These are phyloP conservation scores for Nakazawaea wickerhamii DNA, from an alignment of 805 yeast species.

Conservation along the genomic window DNA sequence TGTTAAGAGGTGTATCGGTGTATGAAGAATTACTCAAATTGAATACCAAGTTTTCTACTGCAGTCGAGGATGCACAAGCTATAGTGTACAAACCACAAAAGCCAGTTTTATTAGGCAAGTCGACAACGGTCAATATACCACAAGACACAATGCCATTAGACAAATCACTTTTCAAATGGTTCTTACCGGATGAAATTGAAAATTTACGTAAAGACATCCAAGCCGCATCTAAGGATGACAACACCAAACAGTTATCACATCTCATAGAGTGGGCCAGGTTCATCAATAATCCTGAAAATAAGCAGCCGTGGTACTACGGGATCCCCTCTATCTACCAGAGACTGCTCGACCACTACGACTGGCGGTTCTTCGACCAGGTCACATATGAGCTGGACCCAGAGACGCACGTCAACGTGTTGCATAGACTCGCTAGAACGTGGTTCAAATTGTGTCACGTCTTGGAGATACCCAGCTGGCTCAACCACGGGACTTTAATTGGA, in stretches of 20 bases:
- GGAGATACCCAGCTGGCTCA: slow-evolving; percentile 48
- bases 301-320: slow-evolving; percentile 12
- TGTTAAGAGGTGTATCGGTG: slow-evolving; percentile 6
- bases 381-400: slow-evolving; percentile 24
- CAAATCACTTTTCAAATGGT: slow-evolving; percentile 5
- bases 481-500: slow-evolving; percentile 55
- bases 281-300: slow-evolving; percentile 1
- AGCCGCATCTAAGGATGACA: neutral
- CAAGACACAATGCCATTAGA: neutral
- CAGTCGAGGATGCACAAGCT: neutral
- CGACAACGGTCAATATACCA: neutral
- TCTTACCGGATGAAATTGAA: slow-evolving; percentile 7
- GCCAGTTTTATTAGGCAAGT: slow-evolving; percentile 4
- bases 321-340: slow-evolving; percentile 11
- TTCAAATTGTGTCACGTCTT: slow-evolving; percentile 37
- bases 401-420: slow-evolving; percentile 29
- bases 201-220: slow-evolving; percentile 1
- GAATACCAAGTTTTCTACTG: neutral
- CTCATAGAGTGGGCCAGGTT: slow-evolving; percentile 2
- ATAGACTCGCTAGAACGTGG: slow-evolving; percentile 42
- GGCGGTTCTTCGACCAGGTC: slow-evolving; percentile 44
- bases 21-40: slow-evolving; percentile 5
- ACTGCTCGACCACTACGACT: slow-evolving; percentile 38
- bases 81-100: neutral
- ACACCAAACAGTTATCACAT: slow-evolving; percentile 1